Conservation (phyloP, 441 rosid species). For the Bocquillonia castaneifolia region DNA sequence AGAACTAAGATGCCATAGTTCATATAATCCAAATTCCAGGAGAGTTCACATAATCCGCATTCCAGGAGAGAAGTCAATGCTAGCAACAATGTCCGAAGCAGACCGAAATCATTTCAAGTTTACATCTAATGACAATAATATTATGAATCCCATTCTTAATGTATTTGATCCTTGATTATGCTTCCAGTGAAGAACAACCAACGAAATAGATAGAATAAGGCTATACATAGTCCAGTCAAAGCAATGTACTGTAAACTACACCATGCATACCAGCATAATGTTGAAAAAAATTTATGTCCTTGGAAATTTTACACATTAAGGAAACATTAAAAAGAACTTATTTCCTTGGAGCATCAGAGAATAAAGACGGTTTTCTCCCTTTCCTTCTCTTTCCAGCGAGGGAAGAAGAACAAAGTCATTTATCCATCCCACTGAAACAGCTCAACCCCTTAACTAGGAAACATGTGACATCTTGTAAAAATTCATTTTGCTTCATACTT, state of each 20-base stretch:
- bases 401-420: background rate
- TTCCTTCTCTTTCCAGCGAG: background rate
- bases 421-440: background rate
- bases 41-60: background rate
- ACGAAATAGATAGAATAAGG: background rate
- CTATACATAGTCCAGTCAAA: background rate
- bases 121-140: background rate
- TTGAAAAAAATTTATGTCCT: background rate
- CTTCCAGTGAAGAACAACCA: background rate
- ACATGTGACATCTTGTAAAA: background rate
- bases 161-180: background rate
- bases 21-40: background rate
- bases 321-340: background rate
- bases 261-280: no score
- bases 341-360: background rate
- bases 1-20: background rate
- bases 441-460: background rate
- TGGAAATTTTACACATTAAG: background rate
- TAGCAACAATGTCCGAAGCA: background rate
- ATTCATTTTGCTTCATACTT: background rate
- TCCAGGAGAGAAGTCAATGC: background rate
- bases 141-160: background rate
- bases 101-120: background rate
- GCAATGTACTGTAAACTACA: no score
- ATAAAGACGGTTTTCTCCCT: background rate